These are phyloP conservation scores for Striga asiatica DNA, from an alignment of 257 asterid species.

Conservation along the genomic window DNA sequence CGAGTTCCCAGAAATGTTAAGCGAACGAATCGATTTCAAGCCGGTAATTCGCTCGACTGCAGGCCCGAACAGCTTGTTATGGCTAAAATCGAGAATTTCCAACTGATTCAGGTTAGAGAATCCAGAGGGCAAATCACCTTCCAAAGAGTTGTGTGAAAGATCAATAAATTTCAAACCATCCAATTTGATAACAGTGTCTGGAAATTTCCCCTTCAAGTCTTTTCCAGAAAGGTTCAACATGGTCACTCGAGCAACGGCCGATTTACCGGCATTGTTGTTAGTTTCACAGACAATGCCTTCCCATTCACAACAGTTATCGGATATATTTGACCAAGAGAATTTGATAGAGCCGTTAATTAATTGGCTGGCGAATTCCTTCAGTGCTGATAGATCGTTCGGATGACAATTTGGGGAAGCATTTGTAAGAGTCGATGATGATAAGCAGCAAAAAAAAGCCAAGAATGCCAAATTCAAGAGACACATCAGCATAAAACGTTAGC, in stretches of 20 bases:
- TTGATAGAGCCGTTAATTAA: constrained; percentile 45
- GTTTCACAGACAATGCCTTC: constrained; percentile 66
- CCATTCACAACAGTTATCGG: constrained; percentile 68
- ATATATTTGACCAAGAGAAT: constrained; percentile 37
- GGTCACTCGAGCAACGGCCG: constrained; percentile 38
- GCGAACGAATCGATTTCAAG: constrained; percentile 37
- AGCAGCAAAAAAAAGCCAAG: constrained; percentile 34
- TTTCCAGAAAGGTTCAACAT: constrained; percentile 45
- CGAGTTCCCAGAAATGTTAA: constrained; percentile 62
- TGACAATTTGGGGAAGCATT: constrained; percentile 39
- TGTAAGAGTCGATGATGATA: constrained; percentile 30
- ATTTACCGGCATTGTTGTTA: constrained; percentile 12
- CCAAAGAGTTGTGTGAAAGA: constrained; percentile 60
- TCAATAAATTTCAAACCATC: constrained; percentile 46
- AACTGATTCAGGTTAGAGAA: constrained; percentile 49
- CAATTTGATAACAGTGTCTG: constrained; percentile 43
- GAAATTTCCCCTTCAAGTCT: constrained; percentile 46
- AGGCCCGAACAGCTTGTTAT: constrained; percentile 48
- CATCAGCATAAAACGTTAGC: constrained; percentile 17
- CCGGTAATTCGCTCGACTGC: constrained; percentile 31
- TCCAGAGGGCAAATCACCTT: constrained; percentile 40
- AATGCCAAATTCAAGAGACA: constrained; percentile 31
- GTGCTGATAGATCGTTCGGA: constrained; percentile 48
- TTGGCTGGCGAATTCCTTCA: constrained; percentile 60
- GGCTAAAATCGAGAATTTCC: constrained; percentile 64